Percentiles rank a stretch among this genome's conserved stretches.
phyloP scores from a whole-genome alignment of 805 yeast genomes.

The Zygosaccharomyces rouxii region DNA sequence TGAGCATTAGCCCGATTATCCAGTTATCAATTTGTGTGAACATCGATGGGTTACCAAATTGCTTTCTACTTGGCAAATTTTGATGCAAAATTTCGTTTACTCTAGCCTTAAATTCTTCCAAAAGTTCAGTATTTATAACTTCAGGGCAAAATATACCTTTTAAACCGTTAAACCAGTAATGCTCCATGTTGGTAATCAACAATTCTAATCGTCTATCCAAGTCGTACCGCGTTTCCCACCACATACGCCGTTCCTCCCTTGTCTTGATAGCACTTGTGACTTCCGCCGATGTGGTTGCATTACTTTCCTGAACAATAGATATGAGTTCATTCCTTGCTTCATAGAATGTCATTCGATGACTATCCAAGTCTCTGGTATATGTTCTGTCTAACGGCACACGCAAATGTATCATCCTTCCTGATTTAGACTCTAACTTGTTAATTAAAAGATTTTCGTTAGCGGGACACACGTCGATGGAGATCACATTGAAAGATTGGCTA shows the following conservation, averaged over 20 bases:
- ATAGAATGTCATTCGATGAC: conserved; percentile 39
- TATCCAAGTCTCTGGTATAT: conserved; percentile 42
- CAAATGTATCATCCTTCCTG: conserved; percentile 42
- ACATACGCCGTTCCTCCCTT: conserved; percentile 54
- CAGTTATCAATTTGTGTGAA: conserved; percentile 41
- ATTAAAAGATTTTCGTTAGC: conserved; percentile 55
- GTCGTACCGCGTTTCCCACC: conserved; percentile 73
- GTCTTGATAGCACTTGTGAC: conserved; percentile 51
- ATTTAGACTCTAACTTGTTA: conserved; percentile 39
- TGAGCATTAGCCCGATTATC: conserved; percentile 49
- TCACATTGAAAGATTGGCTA: conserved; percentile 29
- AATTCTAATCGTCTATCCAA: conserved; percentile 54
- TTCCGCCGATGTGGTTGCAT: conserved; percentile 51
- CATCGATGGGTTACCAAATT: conserved; percentile 21
- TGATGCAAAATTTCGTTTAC: conserved; percentile 41
- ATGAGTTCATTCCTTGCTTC: conserved; percentile 46
- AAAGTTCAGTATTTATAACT: conserved; percentile 24
- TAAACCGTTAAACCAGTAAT: conserved; percentile 75
- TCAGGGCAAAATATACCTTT: conserved; percentile 51
- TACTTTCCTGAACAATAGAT: conserved; percentile 56
- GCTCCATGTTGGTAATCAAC: conserved; percentile 56
- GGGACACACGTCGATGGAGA: conserved; percentile 58
- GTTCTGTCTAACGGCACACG: conserved; percentile 59
- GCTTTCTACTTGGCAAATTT: conserved; percentile 46
- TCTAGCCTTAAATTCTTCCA: conserved; percentile 35